phyloP scores from a whole-genome alignment of 2,329 filamentous ascomycete species.

The Pleomassaria siparia region DNA sequence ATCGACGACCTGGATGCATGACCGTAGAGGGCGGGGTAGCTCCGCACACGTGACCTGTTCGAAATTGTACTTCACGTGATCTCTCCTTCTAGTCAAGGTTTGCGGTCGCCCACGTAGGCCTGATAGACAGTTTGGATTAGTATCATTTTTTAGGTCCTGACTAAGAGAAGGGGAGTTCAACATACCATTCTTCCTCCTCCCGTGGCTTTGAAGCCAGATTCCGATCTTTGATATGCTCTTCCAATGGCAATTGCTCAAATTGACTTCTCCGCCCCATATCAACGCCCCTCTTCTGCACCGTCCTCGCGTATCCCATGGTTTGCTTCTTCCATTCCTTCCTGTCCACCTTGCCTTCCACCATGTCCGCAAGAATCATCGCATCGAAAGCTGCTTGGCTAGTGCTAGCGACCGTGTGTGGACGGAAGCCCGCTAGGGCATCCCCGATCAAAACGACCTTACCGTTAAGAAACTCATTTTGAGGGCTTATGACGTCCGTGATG shows the following conservation, averaged over 20 bases:
- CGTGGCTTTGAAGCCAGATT: constrained; percentile 14
- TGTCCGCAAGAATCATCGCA: constrained; percentile 44
- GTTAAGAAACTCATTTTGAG: constrained; percentile 41
- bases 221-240: constrained; percentile 38
- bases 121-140: too few relatives aligned
- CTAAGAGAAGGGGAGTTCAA: too few relatives aligned
- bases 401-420: constrained; percentile 51
- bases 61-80: too few relatives aligned
- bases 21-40: too few relatives aligned
- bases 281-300: constrained; percentile 43
- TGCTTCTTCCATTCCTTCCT: constrained; percentile 40
- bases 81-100: too few relatives aligned
- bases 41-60: too few relatives aligned
- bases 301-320: constrained; percentile 41
- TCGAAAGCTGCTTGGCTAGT: constrained; percentile 53
- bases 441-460: constrained; percentile 51
- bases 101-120: too few relatives aligned
- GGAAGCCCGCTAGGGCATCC: constrained; percentile 50
- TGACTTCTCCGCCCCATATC: constrained; percentile 46
- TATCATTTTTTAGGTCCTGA: too few relatives aligned
- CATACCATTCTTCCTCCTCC: constrained; percentile 10
- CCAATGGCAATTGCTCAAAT: constrained; percentile 44
- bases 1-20: too few relatives aligned
- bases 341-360: constrained; percentile 42
- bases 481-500: constrained; percentile 47